Base-by-base conservation (phyloP, 129 eudicot genomes). In the Artemisia tridentata region DNA sequence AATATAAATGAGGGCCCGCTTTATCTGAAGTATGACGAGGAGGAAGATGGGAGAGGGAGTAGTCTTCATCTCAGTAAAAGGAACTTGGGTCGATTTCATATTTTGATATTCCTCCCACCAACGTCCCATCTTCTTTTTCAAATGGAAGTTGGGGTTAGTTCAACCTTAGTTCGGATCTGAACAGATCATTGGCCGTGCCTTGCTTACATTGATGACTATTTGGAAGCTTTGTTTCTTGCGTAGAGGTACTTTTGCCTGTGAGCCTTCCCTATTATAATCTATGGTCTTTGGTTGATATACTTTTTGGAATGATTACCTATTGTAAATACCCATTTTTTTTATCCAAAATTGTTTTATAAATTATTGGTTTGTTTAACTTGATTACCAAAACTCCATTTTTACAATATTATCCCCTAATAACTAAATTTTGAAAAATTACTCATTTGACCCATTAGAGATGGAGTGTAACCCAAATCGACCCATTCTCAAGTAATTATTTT, bases 131-230 rank as follows among this genome's bases (percentile, higher is more conserved):
- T 93, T 59, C 92, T 93, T 43, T 89, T 93, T 29, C 92, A 86
- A 72, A 83, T 93, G 92, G 97, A 93, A 84, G 86, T 93, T 11
- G 80, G 85, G 17, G 91, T 80, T 65, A 69, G 71, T 69, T 85
- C 98, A 14, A 93, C 97, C 11, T 81, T 93, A 11, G 97, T 90
- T 63, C 87, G 96, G 73, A 85, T 93, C 57, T 73, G 97, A 80
- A 93, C 98, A 14, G 98, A 93, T 85, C 95, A 89, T 79, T 93
- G 98, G 98, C 98, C 98, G 8, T 93, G 97, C 78, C 86, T 93
- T 72, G 98, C 98, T 38, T 93, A 93, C 72, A 82, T 93, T 74
- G 98, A 93, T 72, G 98, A 93, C 51, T 88, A 83, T 80, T 75
- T 93, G 79, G 98, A 93, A 85, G 95, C 96, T 80, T 75, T 93